A percentile compares a stretch with the other conserved stretches of the same genome.
Conservation (phyloP, 805 yeast species). For the Starmerella etchellsii region DNA sequence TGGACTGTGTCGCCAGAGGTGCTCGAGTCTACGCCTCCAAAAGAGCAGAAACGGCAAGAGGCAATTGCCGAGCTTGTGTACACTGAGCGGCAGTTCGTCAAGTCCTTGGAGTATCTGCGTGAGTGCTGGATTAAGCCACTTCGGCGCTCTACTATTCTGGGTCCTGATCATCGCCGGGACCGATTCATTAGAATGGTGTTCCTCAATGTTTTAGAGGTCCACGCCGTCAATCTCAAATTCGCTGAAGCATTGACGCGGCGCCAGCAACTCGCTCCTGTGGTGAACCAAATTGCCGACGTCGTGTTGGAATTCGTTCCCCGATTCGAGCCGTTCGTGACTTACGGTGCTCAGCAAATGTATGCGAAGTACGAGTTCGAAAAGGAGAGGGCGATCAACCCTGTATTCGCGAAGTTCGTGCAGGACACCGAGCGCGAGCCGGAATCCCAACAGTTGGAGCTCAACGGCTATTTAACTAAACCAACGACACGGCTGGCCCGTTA, state of each 20-base stretch:
- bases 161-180: constrained; percentile 80
- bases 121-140: constrained; percentile 91
- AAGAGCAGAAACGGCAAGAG: constrained; percentile 86
- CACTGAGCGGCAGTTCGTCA: constrained; percentile 90
- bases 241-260: constrained; percentile 83
- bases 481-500: constrained; percentile 93
- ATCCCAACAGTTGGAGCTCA: constrained; percentile 77
- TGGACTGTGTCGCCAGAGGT: constrained; percentile 74
- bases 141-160: constrained; percentile 72
- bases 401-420: constrained; percentile 86
- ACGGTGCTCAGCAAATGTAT: constrained; percentile 89
- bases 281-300: constrained; percentile 75
- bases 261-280: constrained; percentile 75
- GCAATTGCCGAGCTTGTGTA: constrained; percentile 85
- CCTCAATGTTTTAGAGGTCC: constrained; percentile 76
- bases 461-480: constrained; percentile 87
- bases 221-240: constrained; percentile 66
- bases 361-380: constrained; percentile 93
- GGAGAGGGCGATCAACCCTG: constrained; percentile 78
- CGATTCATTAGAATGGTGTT: constrained; percentile 85
- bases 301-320: constrained; percentile 70
- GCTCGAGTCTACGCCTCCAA: constrained; percentile 65
- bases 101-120: constrained; percentile 81
- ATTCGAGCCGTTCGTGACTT: constrained; percentile 84
- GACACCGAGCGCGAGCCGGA: constrained; percentile 78